Evolutionary conservation across 2,329 filamentous ascomycete species (phyloP), one percentile per base, ranked within the genome.

Genomic region (Thyridium curvatum): DNA sequence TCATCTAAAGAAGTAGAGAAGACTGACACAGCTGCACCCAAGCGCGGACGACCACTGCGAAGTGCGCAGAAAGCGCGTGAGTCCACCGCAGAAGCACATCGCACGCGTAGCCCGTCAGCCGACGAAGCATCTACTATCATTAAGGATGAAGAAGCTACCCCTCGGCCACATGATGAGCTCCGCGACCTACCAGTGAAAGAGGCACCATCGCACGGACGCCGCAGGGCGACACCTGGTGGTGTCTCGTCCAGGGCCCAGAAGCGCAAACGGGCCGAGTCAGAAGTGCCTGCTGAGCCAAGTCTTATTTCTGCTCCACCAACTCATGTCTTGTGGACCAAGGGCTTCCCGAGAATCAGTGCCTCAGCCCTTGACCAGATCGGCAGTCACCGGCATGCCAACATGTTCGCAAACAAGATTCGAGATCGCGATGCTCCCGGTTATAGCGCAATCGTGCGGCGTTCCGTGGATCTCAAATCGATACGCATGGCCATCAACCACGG

Each of bases 381-480:
- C 17, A 84, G 80, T 38, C 85, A 90, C 56, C 82, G 84, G 28
- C 78, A 85, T 49, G 86, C 84, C 34, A 87, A 86, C 48, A 86
- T 87, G 61, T 91, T 91, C 54, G 81, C 83, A 18, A 81, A 82
- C 39, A 81, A 83, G 2, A 73, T 91, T 35, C 82, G 84, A 10
- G 83, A 88, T 47, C 76, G 76, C 30, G 82, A 87, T 50, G 86
- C 85, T 0, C 85, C 85, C 1, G 84, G 84, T 5, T 91, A 91
- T 53, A 78, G 75, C 44, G 77, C 79, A 46, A 75, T 89, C 38
- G 82, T 91, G 31, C 71, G 85, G 39, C 79, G 82, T 35, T 82
- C 86, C 1, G 83, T 87, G 53, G 84, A 90, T 54, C 74, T 91
- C 35, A 89, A 86, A 47, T 81, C 78, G 3, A 88, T 91, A 49